Conservation (phyloP, 1,284 basidiomycete genomes). For the Pseudozyma tsukubaensis region DNA sequence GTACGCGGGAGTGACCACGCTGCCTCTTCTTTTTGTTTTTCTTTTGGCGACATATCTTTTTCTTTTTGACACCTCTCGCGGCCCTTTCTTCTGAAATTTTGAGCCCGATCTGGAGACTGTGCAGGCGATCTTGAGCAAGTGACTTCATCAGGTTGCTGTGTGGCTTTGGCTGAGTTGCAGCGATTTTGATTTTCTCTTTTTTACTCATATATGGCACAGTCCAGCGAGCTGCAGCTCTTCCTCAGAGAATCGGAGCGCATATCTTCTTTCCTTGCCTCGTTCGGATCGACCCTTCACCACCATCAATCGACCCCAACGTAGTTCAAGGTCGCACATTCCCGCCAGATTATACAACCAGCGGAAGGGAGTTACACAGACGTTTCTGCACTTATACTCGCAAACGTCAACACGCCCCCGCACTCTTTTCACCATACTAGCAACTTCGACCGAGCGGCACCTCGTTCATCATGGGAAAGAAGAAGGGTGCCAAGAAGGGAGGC, state of each 20-base stretch:
- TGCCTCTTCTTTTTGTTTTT: slow-evolving; percentile 1
- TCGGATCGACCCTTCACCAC: background rate
- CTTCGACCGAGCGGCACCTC: slow-evolving; percentile 10
- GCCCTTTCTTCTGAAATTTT: background rate
- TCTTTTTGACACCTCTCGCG: background rate
- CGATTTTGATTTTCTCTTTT: no score
- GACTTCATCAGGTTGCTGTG: no score
- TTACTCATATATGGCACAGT: background rate
- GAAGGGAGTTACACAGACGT: background rate
- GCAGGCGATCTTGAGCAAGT: background rate
- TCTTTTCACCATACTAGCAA: background rate
- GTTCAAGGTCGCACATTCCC: slow-evolving; percentile 12
- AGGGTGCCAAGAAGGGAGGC: slow-evolving; percentile 61
- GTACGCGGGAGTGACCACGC: no score
- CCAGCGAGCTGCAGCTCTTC: background rate
- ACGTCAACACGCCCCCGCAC: background rate
- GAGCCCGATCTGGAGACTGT: background rate
- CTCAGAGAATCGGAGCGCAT: background rate
- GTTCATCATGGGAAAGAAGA: slow-evolving; percentile 62
- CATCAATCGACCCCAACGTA: background rate
- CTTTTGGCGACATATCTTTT: background rate
- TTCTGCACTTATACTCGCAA: slow-evolving; percentile 10
- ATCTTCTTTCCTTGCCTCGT: no score
- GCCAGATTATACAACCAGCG: background rate
- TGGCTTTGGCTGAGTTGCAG: no score